Base-by-base conservation (phyloP, 2,329 filamentous ascomycete genomes). In the Rhynchosporium agropyri region DNA sequence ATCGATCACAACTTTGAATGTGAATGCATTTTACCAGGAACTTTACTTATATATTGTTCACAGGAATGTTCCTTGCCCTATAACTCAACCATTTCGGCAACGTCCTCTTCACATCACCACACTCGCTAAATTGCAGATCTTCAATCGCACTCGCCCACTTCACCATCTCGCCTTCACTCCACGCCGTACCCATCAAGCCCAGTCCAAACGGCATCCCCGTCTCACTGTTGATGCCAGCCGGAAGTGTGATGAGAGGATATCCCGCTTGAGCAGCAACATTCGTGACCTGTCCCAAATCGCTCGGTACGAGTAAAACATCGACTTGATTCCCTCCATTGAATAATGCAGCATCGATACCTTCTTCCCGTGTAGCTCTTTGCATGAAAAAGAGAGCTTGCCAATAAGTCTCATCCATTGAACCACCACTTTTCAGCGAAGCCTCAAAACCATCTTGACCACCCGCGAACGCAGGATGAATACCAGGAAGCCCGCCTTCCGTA, bases 251-350 rank as follows among this genome's bases (percentile, higher is more conserved):
- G 71, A 90, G 81, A 0, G 89, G 89, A 71, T 92, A 92, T 0
- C 89, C 89, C 4, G 89, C 90, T 75, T 92, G 88, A 0, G 90
- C 89, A 0, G 88, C 86, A 63, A 90, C 83, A 75, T 90, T 85
- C 65, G 85, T 85, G 3, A 84, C 83, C 73, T 90, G 87, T 0
- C 82, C 89, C 3, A 89, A 86, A 70, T 89, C 85, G 0, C 88
- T 80, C 4, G 89, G 89, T 0, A 90, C 86, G 1, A 93, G 78
- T 2, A 92, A 78, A 1, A 83, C 89, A 61, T 85, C 81, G 0
- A 92, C 77, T 26, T 75, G 64, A 7, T 63, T 68, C 3, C 73
- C 76, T 29, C 76, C 77, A 67, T 80, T 73, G 6, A 71, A 75
- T 6, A 92, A 78, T 2, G 89, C 89, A 10, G 84, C 84, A 69